phyloP scores from a whole-genome alignment of 345 rosid species.

The Syzygium grande region DNA sequence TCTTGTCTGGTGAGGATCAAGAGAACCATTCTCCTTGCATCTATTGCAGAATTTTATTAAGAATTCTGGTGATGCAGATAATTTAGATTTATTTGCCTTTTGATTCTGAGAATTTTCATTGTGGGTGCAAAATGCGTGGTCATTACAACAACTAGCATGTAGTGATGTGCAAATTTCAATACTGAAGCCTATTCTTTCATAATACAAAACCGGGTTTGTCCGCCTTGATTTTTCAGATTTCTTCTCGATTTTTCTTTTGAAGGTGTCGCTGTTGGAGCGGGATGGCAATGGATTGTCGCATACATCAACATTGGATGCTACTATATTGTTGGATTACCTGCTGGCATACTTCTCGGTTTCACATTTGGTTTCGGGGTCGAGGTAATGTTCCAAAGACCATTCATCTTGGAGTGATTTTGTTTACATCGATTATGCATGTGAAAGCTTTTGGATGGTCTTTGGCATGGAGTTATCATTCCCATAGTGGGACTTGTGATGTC shows the following conservation, averaged over 20 bases:
- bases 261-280: slow-evolving; percentile 99
- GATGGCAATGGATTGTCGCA: slow-evolving; percentile 87
- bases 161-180: not conserved
- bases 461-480: not conserved
- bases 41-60: not conserved
- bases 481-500: not conserved
- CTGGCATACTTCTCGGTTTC: slow-evolving; percentile 81
- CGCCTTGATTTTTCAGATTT: not conserved
- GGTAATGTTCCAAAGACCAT: slow-evolving; percentile 21
- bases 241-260: not conserved
- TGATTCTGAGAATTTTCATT: not conserved
- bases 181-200: not conserved
- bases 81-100: not conserved
- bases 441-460: not conserved
- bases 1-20: slow-evolving; percentile 54
- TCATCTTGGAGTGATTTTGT: not conserved
- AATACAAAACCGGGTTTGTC: not conserved
- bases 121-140: not conserved
- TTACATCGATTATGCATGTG: not conserved
- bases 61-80: not conserved
- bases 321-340: slow-evolving; percentile 75
- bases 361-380: slow-evolving; percentile 50
- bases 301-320: slow-evolving; percentile 84
- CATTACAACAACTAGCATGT: not conserved
- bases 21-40: not conserved